A percentile compares a stretch with the other conserved stretches of the same genome.
Conservation (phyloP, 306 rosid species). For the Arachis stenosperma region DNA sequence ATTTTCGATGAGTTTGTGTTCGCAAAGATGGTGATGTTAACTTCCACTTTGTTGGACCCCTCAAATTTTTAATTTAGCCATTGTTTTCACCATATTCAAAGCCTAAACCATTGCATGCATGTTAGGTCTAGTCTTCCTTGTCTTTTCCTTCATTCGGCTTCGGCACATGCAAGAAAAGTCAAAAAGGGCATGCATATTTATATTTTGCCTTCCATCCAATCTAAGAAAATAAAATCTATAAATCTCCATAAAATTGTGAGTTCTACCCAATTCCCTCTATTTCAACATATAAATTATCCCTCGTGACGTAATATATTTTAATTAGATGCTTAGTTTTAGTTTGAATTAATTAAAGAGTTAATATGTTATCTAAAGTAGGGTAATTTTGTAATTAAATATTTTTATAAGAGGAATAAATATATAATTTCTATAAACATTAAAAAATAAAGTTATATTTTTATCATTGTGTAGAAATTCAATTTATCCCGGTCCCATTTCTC, state of each 20-base stretch:
- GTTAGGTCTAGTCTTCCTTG: constrained; percentile 12
- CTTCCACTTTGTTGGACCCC: not conserved
- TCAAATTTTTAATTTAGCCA: not conserved
- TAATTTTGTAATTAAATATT: no score
- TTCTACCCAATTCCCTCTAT: no score
- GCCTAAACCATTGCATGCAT: constrained; percentile 2
- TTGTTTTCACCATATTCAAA: constrained; percentile 20
- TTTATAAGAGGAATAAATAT: no score
- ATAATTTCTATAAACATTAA: no score
- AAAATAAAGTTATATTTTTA: no score
- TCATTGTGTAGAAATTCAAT: no score
- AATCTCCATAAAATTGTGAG: not conserved
- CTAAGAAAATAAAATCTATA: not conserved
- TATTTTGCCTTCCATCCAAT: constrained; percentile 13
- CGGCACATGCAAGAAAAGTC: constrained; percentile 36
- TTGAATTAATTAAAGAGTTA: no score
- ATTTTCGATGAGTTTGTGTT: not conserved
- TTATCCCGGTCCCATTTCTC: no score
- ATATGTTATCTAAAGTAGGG: no score
- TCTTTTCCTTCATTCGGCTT: constrained; percentile 1
- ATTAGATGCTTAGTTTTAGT: no score
- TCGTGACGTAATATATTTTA: no score
- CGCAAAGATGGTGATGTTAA: not conserved
- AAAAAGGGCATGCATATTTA: constrained; percentile 10
- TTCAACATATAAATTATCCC: no score